Conservation (phyloP, 345 rosid species). For the Pistacia atlantica region DNA sequence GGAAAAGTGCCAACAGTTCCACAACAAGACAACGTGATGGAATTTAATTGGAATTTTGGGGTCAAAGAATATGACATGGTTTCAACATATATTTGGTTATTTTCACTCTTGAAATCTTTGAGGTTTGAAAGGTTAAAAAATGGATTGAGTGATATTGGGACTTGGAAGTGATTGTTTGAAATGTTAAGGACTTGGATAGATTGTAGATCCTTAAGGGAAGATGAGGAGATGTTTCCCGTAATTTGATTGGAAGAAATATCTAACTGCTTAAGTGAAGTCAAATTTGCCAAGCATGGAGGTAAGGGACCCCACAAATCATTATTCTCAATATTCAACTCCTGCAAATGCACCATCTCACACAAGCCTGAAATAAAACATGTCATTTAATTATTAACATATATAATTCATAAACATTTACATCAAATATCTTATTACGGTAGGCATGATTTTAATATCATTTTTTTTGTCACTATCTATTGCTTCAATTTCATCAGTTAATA, state of each 20-base stretch:
- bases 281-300: neutral
- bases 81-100: neutral
- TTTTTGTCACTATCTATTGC: no score
- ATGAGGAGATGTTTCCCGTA: neutral
- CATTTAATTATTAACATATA: no score
- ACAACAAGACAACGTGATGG: neutral
- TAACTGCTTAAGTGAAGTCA: neutral
- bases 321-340: neutral
- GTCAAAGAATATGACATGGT: neutral
- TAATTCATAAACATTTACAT: no score
- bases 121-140: constrained; percentile 11
- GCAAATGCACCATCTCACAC: neutral
- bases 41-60: neutral
- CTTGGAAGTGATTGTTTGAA: constrained; percentile 6
- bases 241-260: constrained; percentile 12
- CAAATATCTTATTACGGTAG: no score
- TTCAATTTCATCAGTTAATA: no score
- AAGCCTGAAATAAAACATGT: neutral
- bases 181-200: neutral
- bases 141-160: constrained; percentile 12
- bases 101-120: neutral
- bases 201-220: neutral
- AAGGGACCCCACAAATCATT: neutral
- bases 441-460: no score
- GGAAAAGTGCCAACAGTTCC: neutral